Conservation (phyloP, 768 basidiomycete genomes). For the Suillus occidentalis region DNA sequence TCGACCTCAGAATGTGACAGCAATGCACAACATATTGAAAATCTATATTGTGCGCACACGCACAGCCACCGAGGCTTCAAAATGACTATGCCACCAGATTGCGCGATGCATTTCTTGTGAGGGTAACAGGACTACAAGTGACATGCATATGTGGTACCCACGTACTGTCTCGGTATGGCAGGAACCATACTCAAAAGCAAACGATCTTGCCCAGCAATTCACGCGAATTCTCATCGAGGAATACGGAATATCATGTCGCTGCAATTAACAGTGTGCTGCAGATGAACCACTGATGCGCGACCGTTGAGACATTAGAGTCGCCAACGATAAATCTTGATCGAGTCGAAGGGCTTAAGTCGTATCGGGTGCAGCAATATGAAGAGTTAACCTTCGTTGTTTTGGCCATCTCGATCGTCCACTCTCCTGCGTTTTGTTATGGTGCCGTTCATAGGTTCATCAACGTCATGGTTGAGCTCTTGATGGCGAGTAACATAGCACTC, state of each 20-base stretch:
- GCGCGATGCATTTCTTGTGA: neutral
- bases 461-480: neutral
- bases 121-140: neutral
- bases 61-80: too few relatives aligned
- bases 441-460: slow-evolving; percentile 6
- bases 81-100: too few relatives aligned
- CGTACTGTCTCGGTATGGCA: neutral
- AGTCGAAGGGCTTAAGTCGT: neutral
- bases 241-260: neutral
- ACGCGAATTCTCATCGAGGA: neutral
- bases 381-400: neutral
- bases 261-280: neutral
- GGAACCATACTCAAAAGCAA: neutral
- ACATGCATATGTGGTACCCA: neutral
- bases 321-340: neutral
- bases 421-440: neutral
- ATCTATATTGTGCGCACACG: too few relatives aligned
- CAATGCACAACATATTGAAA: too few relatives aligned
- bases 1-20: too few relatives aligned
- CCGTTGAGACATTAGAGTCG: neutral
- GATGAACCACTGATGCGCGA: neutral
- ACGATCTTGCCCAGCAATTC: neutral
- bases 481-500: slow-evolving; percentile 41
- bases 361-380: neutral
- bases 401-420: slow-evolving; percentile 8